Evolutionary conservation across 352 stramenopile genomes (phyloP).

Genomic region (Globisporangium cystogenes): DNA sequence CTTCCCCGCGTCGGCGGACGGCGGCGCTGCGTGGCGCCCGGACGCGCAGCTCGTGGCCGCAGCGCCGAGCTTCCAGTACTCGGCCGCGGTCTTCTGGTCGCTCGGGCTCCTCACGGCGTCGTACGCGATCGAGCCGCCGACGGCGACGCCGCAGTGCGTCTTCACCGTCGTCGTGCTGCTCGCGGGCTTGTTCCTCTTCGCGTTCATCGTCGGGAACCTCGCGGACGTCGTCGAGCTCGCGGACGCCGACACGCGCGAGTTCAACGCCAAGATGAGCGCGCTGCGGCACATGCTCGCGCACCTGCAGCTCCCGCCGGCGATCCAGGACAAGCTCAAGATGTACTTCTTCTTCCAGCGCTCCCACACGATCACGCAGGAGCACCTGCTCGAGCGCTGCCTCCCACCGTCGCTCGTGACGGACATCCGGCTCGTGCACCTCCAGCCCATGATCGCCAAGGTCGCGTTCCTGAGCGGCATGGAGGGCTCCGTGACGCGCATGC

Average conservation of each 20-base stretch:
- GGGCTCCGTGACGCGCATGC: conserved; percentile 46
- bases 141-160: conserved; percentile 36
- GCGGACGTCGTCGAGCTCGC: conserved; percentile 48
- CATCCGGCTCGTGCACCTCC: conserved; percentile 58
- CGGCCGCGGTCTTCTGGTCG: conserved; percentile 43
- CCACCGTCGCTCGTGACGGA: conserved; percentile 52
- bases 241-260: conserved; percentile 52
- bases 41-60: conserved; percentile 8
- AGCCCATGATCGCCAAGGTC: conserved; percentile 66
- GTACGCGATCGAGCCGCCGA: conserved; percentile 39
- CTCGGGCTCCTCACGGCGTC: conserved; percentile 54
- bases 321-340: conserved; percentile 55
- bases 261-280: conserved; percentile 53
- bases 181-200: conserved; percentile 51
- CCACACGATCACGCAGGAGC: conserved; percentile 61
- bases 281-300: conserved; percentile 42
- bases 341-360: conserved; percentile 68
- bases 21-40: no score
- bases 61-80: conserved; percentile 46
- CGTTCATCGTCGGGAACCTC: conserved; percentile 55
- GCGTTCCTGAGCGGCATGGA: conserved; percentile 52
- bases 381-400: conserved; percentile 43
- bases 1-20: no score
- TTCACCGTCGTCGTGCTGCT: conserved; percentile 62
- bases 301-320: conserved; percentile 32